phyloP scores from a whole-genome alignment of 2,329 filamentous ascomycete species.

The Lecanicillium sp. region DNA sequence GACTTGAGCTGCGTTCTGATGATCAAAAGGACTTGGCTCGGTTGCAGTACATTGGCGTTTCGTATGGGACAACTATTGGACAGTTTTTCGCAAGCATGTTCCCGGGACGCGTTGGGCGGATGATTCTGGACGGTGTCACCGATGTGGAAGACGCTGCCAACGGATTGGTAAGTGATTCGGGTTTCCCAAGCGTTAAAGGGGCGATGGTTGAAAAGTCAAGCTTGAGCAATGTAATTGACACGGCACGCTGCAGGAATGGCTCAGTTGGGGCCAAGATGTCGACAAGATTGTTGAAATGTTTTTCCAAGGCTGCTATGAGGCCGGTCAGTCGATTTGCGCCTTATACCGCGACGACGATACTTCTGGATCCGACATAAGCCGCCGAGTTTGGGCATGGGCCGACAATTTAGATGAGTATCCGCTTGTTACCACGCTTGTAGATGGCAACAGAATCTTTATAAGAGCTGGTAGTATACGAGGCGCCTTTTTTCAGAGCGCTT shows the following conservation, averaged over 20 bases:
- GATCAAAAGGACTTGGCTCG: background rate
- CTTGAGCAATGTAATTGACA: no score
- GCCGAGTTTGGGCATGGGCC: slow-evolving; percentile 23
- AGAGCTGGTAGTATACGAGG: no score
- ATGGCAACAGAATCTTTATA: background rate
- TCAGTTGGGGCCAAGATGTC: slow-evolving; percentile 17
- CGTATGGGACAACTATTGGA: slow-evolving; percentile 25
- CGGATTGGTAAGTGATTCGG: no score
- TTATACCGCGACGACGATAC: slow-evolving; percentile 18
- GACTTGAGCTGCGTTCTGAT: background rate
- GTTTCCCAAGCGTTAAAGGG: no score
- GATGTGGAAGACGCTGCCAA: slow-evolving; percentile 5
- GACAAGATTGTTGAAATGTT: slow-evolving; percentile 26
- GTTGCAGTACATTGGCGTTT: slow-evolving; percentile 1
- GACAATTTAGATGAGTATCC: background rate
- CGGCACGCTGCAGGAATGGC: no score
- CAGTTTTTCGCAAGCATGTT: slow-evolving; percentile 22
- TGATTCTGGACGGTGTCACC: slow-evolving; percentile 17
- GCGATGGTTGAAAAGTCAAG: no score
- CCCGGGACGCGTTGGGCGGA: slow-evolving; percentile 13
- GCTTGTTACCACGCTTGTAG: background rate
- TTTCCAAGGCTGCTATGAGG: slow-evolving; percentile 26
- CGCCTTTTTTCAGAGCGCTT: slow-evolving; percentile 17
- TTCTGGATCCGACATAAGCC: slow-evolving; percentile 18
- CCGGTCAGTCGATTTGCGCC: slow-evolving; percentile 18